Evolutionary conservation across 1,284 basidiomycete genomes (phyloP).

Genomic region (Mycosarcoma mackinlayi): DNA sequence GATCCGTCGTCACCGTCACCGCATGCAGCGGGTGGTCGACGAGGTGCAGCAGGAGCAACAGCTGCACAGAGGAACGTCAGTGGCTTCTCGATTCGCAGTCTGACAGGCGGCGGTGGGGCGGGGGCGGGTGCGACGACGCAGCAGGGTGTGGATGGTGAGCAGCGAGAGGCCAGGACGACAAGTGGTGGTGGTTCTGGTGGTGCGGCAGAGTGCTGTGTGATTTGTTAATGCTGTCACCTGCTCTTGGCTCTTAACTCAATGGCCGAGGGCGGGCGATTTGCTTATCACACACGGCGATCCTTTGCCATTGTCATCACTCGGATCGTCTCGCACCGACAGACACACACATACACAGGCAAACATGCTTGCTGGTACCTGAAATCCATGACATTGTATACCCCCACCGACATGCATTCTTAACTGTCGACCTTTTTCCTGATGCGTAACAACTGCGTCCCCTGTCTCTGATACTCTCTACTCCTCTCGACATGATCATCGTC

Average conservation of each 20-base stretch:
- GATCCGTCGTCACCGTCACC: conserved; percentile 2
- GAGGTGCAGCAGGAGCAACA: not conserved
- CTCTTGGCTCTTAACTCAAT: no score
- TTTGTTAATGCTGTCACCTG: no score
- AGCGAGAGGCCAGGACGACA: no score
- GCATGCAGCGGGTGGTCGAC: no score
- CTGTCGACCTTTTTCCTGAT: conserved; percentile 29
- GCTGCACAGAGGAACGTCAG: conserved; percentile 6
- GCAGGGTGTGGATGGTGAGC: no score
- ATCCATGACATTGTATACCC: conserved; percentile 8
- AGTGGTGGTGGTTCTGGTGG: no score
- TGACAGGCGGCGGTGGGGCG: conserved; percentile 6
- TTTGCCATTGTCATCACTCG: not conserved
- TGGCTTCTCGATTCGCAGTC: conserved; percentile 16
- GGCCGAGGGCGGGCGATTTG: no score
- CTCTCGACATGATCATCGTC: conserved; percentile 55
- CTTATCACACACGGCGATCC: not conserved
- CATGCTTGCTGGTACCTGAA: not conserved
- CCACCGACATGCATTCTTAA: no score
- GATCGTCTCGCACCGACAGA: no score
- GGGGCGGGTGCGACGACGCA: not conserved
- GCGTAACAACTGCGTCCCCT: conserved; percentile 57
- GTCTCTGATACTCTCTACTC: conserved; percentile 45
- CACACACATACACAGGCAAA: not conserved
- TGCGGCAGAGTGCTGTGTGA: conserved; percentile 22